Evolutionary conservation across 495 filamentous ascomycete species (phyloP), one percentile per base, ranked within the genome.

Genomic region (Halenospora varia): DNA sequence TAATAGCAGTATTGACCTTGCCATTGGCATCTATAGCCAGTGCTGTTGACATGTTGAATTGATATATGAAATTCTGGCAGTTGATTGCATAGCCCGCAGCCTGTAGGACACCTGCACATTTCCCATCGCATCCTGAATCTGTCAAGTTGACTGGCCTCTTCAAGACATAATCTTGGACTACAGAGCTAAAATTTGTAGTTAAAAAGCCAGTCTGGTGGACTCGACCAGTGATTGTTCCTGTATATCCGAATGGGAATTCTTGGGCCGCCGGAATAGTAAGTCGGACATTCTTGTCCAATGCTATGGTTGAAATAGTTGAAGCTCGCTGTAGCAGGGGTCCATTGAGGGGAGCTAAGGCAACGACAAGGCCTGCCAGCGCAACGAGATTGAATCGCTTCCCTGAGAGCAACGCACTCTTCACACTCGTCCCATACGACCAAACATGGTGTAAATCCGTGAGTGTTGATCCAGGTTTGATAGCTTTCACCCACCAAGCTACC

Each of bases 241-340:
- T 58, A 29, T 51, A 58, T 18, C 55, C 55, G 6, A 9, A 26
- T 23, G 55, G 47, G 1, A 58, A 51, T 23, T 58, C 55, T 11
- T n/a, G 55, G 39, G 55, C 55, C 10, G 48, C 48, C 2, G 15
- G 17, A 46, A 47, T 29, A 1, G 39, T 44, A 2, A 58, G 18
- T 23, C n/a, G 15, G 15, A 20, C 19, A 2, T 22, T n/a, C 18
- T 45, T 45, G 48, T 58, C 10, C n/a, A n/a, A 9, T 26, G 10
- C n/a, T 18, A 17, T 2, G 11, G 22, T 25, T 8, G 47, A 45
- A 0, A 58, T 18, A 26, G 47, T 58, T 26, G 55, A 58, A 8
- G 55, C 55, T 51, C 55, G 49, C 44, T 58, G 47, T 10, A 58
- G 49, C 19, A 58, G 25, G 29, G 55, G 55, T 20, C 48, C 46